These are phyloP conservation scores for Solanum bulbocastanum DNA, from an alignment of 257 asterid species.

Conservation along the genomic window DNA sequence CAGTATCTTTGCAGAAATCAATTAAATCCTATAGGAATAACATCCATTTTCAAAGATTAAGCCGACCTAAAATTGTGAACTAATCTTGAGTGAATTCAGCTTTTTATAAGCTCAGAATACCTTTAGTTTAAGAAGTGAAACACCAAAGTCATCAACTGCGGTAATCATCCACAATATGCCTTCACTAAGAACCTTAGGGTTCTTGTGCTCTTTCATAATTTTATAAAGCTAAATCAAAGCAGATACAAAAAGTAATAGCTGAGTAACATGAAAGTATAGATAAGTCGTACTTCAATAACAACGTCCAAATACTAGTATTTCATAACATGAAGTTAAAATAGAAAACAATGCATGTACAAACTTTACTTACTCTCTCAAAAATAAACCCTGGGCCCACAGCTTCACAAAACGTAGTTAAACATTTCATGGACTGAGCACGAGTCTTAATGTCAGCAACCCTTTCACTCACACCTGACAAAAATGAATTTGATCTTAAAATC, in stretches of 20 bases:
- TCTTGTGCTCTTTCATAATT: slow-evolving; percentile 97
- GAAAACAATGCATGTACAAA: not conserved
- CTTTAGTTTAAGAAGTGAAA: slow-evolving; percentile 75
- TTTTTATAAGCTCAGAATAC: slow-evolving; percentile 16
- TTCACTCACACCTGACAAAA: slow-evolving; percentile 67
- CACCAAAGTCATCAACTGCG: slow-evolving; percentile 86
- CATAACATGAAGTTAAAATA: not conserved
- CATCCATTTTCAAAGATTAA: not conserved
- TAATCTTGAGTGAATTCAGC: not conserved
- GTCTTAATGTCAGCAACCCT: slow-evolving; percentile 99
- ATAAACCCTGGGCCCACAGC: slow-evolving; percentile 96
- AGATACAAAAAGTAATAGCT: slow-evolving; percentile 2
- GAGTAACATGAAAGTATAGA: not conserved
- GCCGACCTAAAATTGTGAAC: not conserved
- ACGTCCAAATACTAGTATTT: not conserved
- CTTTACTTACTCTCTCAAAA: slow-evolving; percentile 72
- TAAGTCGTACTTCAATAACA: not conserved
- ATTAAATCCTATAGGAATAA: slow-evolving; percentile 65
- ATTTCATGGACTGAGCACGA: slow-evolving; percentile 85
- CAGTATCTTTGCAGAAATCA: slow-evolving; percentile 94
- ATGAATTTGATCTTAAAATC: slow-evolving; percentile 3
- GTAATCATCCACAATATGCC: slow-evolving; percentile 95
- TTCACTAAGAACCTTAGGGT: slow-evolving; percentile 97
- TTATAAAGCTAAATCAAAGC: slow-evolving; percentile 54
- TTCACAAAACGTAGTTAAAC: slow-evolving; percentile 91